Evolutionary conservation across 2,329 filamentous ascomycete genomes (phyloP).

Genomic region (Exophiala oligosperma): DNA sequence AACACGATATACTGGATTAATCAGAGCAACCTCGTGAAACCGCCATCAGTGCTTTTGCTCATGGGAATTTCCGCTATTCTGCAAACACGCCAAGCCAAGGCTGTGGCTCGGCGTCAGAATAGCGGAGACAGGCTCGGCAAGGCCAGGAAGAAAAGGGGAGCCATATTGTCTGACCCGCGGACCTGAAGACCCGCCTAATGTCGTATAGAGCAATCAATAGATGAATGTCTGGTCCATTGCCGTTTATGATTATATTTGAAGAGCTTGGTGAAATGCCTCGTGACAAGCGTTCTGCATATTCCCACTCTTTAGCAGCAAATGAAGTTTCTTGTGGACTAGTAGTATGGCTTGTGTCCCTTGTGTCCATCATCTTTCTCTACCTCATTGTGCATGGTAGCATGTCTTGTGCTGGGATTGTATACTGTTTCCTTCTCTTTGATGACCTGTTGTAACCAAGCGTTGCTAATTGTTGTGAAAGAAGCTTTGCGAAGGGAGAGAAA

Average conservation of each 20-base stretch:
- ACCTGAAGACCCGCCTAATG: neutral
- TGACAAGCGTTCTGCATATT: too few relatives aligned
- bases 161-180: neutral
- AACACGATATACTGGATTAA: neutral
- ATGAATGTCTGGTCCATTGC: neutral
- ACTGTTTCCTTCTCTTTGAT: too few relatives aligned
- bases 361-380: too few relatives aligned
- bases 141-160: conserved; percentile 6
- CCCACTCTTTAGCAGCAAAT: too few relatives aligned
- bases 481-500: too few relatives aligned
- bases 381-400: too few relatives aligned
- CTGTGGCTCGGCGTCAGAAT: conserved; percentile 9
- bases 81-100: conserved; percentile 15
- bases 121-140: conserved; percentile 4
- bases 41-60: neutral
- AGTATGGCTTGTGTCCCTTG: too few relatives aligned
- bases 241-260: neutral
- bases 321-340: too few relatives aligned
- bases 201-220: neutral
- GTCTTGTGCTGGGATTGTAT: too few relatives aligned
- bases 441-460: too few relatives aligned
- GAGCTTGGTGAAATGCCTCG: neutral
- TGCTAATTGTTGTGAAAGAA: too few relatives aligned
- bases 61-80: neutral
- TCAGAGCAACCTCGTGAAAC: neutral